Conservation (phyloP, 805 yeast genomes). For the Ogataea neopini region DNA sequence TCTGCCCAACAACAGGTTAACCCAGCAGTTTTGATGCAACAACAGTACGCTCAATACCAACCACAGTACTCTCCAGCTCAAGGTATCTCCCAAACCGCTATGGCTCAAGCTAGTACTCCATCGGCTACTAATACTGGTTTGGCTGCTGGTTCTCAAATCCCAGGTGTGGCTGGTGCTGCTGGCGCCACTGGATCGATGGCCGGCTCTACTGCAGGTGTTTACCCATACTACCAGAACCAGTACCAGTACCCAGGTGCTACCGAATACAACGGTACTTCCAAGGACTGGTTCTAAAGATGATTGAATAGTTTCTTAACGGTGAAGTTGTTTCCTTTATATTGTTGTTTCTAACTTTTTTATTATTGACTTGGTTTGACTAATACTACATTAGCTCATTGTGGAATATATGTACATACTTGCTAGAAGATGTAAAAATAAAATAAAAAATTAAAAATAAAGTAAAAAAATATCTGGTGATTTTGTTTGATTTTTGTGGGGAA, state of each 20-base stretch:
- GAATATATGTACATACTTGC: slow-evolving; percentile 3
- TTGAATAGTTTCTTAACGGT: background rate
- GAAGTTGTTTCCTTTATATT: background rate
- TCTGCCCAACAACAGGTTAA: slow-evolving; percentile 24
- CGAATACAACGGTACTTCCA: slow-evolving; percentile 25
- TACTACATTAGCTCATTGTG: slow-evolving; percentile 7
- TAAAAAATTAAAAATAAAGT: background rate
- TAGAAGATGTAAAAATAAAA: background rate
- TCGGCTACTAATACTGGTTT: slow-evolving; percentile 18
- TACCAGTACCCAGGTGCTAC: slow-evolving; percentile 25
- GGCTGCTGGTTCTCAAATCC: slow-evolving; percentile 18
- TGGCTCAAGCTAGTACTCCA: slow-evolving; percentile 18
- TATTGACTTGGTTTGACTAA: slow-evolving; percentile 7
- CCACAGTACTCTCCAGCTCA: slow-evolving; percentile 17
- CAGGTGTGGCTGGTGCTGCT: slow-evolving; percentile 22
- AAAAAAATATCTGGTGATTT: background rate
- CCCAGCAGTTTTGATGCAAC: slow-evolving; percentile 28
- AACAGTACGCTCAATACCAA: slow-evolving; percentile 28
- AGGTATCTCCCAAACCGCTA: slow-evolving; percentile 11
- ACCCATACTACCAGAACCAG: slow-evolving; percentile 29
- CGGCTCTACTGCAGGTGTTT: slow-evolving; percentile 17
- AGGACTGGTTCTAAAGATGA: slow-evolving; percentile 26
- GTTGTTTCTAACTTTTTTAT: slow-evolving; percentile 1
- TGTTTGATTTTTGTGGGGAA: background rate
- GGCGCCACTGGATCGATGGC: slow-evolving; percentile 14